These are phyloP conservation scores for Starmera quercuum DNA, from an alignment of 805 yeast species.

Conservation along the genomic window DNA sequence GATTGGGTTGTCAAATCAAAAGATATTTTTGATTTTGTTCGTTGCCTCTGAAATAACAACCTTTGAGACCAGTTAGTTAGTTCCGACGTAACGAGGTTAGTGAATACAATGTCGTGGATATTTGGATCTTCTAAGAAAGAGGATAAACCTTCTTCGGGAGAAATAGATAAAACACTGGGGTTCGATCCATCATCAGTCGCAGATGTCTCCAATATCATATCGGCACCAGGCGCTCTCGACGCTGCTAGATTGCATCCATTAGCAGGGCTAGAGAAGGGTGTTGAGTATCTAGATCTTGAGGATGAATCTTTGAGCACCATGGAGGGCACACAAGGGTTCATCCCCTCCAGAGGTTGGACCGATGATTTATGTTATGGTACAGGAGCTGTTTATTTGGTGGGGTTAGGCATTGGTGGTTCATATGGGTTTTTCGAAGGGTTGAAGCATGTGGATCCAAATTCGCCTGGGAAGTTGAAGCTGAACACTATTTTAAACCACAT, in stretches of 20 bases:
- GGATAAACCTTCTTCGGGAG: conserved; percentile 6
- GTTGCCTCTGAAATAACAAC: too few species aligned
- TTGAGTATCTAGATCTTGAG: conserved; percentile 86
- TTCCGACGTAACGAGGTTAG: too few species aligned
- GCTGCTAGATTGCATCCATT: conserved; percentile 77
- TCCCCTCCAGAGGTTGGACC: conserved; percentile 96
- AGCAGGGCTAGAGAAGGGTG: conserved; percentile 84
- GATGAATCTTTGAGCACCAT: conserved; percentile 68
- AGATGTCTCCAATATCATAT: conserved; percentile 56
- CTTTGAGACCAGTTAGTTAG: too few species aligned
- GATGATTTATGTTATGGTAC: conserved; percentile 98
- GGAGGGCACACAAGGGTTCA: conserved; percentile 83
- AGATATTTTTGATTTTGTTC: too few species aligned
- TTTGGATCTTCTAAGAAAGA: conserved; percentile 18
- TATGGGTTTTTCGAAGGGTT: conserved; percentile 87
- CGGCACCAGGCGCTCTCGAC: conserved; percentile 57
- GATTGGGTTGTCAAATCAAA: too few species aligned
- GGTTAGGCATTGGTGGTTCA: conserved; percentile 84
- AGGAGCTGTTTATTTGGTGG: conserved; percentile 84
- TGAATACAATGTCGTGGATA: conserved; percentile 21
- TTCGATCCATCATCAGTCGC: conserved; percentile 60
- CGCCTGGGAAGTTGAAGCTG: conserved; percentile 74
- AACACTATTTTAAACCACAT: conserved; percentile 88
- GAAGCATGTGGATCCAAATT: conserved; percentile 61
- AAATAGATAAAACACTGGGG: conserved; percentile 29